Evolutionary conservation across 2,329 filamentous ascomycete species (phyloP).

Genomic region (Colletotrichum spinosum): DNA sequence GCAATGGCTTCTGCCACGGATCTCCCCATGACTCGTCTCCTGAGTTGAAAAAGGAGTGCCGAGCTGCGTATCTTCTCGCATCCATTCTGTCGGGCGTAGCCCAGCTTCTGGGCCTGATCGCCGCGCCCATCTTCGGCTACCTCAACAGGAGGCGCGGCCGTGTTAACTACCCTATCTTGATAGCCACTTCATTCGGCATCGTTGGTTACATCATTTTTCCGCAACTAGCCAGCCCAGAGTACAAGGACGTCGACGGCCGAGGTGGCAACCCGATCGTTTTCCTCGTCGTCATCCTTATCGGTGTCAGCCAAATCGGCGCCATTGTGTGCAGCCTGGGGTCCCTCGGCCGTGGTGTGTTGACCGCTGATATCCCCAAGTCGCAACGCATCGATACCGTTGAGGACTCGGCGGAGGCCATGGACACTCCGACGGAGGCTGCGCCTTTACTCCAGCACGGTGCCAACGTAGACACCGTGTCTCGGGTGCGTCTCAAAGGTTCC

Average conservation of each 20-base stretch:
- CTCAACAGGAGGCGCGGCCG: slow-evolving; percentile 75
- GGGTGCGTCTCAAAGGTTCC: slow-evolving; percentile 83
- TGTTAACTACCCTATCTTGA: slow-evolving; percentile 79
- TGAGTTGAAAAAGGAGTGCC: slow-evolving; percentile 87
- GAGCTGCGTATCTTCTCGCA: slow-evolving; percentile 87
- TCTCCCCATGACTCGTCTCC: slow-evolving; percentile 72
- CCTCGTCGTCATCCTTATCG: slow-evolving; percentile 81
- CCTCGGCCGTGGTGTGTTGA: slow-evolving; percentile 82
- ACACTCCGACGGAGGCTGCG: slow-evolving; percentile 55
- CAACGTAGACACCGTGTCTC: slow-evolving; percentile 51
- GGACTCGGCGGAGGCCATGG: slow-evolving; percentile 38
- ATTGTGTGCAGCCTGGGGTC: slow-evolving; percentile 96
- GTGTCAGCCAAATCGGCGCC: slow-evolving; percentile 93
- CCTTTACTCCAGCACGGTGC: slow-evolving; percentile 50
- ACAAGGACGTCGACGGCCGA: slow-evolving; percentile 70
- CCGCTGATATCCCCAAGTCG: slow-evolving; percentile 53
- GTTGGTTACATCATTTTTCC: slow-evolving; percentile 83
- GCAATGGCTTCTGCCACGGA: slow-evolving; percentile 80
- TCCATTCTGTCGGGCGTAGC: slow-evolving; percentile 90
- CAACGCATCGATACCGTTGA: slow-evolving; percentile 43
- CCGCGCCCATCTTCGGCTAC: slow-evolving; percentile 89
- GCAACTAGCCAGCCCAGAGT: slow-evolving; percentile 81
- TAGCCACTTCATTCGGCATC: slow-evolving; percentile 79
- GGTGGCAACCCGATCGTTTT: slow-evolving; percentile 79
- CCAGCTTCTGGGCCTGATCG: slow-evolving; percentile 86